Evolutionary conservation across 202 grass and related monocot species (phyloP), one percentile per base, ranked within the genome.

Genomic region (Saccharum hybrid): DNA sequence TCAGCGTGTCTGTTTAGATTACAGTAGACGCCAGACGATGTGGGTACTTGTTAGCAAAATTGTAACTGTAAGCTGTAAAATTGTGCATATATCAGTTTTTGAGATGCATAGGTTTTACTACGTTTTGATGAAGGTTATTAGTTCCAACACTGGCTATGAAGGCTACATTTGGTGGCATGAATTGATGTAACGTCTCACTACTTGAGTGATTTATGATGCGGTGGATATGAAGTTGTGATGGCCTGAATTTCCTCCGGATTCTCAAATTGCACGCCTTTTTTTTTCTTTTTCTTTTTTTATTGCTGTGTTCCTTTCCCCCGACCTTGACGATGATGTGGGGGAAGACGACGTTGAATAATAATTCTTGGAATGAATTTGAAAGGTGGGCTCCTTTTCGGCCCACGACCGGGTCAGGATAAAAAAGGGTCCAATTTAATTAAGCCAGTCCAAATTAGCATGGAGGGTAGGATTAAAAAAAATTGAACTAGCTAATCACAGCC

Each of bases 31-130:
- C 52, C 12, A 23, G 61, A 60, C 86, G 83, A 54, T 74, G 65
- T 39, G 28, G 56, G 10, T 72, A 49, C 39, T 39, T 4, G 8
- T 79, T 57, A 0, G 36, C 41, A 60, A 38, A 52, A 42, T 30
- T 76, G 66, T 74, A 0, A 39, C 7, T 75, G 74, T 83, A 90
- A 79, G 34, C 54, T 86, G 79, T 83, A 90, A 72, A 79, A 64
- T 12, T 83, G 68, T 65, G 23, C 68, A 90, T 90, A 75, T 52
- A 46, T 79, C 8, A 63, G 79, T 68, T 90, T 21, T 66, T 79
- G 0, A 13, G 51, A 48, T 70, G 69, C 76, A 52, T 70, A 39
- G 68, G 40, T 52, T 28, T 49, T 4, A 15, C 2, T 3, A 19
- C 2, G 7, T 30, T 72, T 71, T 40, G 56, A 10, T 15, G 12